Conservation (phyloP, 352 stramenopile species). For the Aphanomyces euteiches region DNA sequence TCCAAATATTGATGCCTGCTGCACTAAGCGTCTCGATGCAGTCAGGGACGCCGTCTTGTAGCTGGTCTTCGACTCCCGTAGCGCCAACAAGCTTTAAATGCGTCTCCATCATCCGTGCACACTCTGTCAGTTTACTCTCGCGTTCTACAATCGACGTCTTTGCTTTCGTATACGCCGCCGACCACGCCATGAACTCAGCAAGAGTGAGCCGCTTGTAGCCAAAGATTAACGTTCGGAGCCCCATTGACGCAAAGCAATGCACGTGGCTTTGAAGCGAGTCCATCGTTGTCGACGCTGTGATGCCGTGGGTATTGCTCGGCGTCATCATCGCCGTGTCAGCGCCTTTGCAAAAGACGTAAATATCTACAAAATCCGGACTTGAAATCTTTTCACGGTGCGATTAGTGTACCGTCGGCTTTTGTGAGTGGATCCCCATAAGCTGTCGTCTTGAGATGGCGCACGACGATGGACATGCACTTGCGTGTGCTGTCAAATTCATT, state of each 20-base stretch:
- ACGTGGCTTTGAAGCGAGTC: slow-evolving; percentile 55
- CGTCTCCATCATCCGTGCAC: slow-evolving; percentile 70
- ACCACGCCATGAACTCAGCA: slow-evolving; percentile 68
- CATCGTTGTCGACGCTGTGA: slow-evolving; percentile 11
- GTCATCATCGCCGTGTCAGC: slow-evolving; percentile 87
- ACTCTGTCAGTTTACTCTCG: slow-evolving; percentile 60
- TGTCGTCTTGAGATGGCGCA: slow-evolving; percentile 53
- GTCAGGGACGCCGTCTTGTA: slow-evolving; percentile 95
- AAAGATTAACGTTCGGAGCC: slow-evolving; percentile 79
- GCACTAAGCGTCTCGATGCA: slow-evolving; percentile 93
- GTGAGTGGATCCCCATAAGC: not conserved
- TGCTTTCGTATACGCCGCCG: slow-evolving; percentile 60
- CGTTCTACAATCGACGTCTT: slow-evolving; percentile 62
- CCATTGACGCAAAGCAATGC: slow-evolving; percentile 85
- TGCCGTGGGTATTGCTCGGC: slow-evolving; percentile 32
- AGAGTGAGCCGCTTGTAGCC: slow-evolving; percentile 53
- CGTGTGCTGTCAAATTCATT: slow-evolving; percentile 86
- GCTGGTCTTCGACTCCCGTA: slow-evolving; percentile 96
- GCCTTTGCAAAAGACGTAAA: slow-evolving; percentile 84
- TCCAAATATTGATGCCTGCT: slow-evolving; percentile 98
- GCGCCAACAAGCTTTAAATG: slow-evolving; percentile 90
- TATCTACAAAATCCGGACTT: slow-evolving; percentile 34
- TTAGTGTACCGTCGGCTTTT: slow-evolving; percentile 30
- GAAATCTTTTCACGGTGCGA: not conserved
- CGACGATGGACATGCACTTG: slow-evolving; percentile 83